Base-by-base conservation (phyloP, 768 basidiomycete species). In the Lentinula aciculospora region DNA sequence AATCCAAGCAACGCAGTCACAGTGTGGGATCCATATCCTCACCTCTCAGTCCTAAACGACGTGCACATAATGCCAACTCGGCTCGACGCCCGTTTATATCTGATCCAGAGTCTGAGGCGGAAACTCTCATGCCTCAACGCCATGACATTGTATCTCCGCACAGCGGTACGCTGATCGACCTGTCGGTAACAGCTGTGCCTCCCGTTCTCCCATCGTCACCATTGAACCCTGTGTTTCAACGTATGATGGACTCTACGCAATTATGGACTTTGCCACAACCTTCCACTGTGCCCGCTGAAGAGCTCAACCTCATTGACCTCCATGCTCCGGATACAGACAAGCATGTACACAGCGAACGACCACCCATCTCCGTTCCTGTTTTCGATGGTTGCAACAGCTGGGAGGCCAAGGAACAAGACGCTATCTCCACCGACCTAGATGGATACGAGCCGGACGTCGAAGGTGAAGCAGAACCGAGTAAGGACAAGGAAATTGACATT, bases 251-350 rank as follows among this genome's bases (percentile, higher is more conserved):
- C 3, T 50, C 49, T 10, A 19, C 31, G 12, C 49, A 50, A 19
- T 4, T 36, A n/a, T 34, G 29, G 49, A 13, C 17, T 8, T 34
- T 50, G 0, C 10, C 25, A 10, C 40, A 29, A 17, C 3, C 46
- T 28, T 37, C 51, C 28, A 23, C 29, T 50, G 9, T 36, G 10
- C 34, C 29, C 1, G 31, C 13, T 39, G 53, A 40, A 19, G 54
- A 56, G 2, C 27, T 56, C 15, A 56, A 56, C 27, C 32, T 56
- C 28, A 56, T 56, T 56, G 54, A 56, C n/a, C 44, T 56, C 6
- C 51, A 53, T 36, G 37, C 36, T 23, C 51, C 51, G 36, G 51
- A 28, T 36, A n/a, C 32, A 34, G 51, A 39, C 6, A 15, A 36
- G 49, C 21, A 25, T 25, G 4, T 39, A 12, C 2, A 10, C 36